These are phyloP conservation scores for Biancaea sappan DNA, from an alignment of 306 rosid species.

Conservation along the genomic window DNA sequence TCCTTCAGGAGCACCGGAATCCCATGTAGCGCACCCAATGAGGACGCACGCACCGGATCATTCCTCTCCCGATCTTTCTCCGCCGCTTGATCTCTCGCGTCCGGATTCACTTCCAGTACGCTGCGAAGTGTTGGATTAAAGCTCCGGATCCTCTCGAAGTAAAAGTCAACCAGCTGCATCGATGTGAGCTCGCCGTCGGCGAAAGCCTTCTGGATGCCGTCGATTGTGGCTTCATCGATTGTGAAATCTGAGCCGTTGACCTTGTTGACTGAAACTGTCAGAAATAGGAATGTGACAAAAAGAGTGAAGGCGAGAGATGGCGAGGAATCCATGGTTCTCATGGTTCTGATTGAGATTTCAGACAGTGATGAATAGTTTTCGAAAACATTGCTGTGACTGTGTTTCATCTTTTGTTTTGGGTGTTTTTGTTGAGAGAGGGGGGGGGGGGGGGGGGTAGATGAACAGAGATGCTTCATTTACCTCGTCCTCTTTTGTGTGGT, in stretches of 20 bases:
- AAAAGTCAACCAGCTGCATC: constrained; percentile 49
- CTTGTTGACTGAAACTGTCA: constrained; percentile 1
- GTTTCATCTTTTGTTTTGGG: too few relatives aligned
- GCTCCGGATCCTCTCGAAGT: constrained; percentile 41
- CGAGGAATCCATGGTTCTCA: neutral
- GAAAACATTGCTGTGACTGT: too few relatives aligned
- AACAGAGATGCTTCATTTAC: too few relatives aligned
- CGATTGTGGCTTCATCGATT: constrained; percentile 57
- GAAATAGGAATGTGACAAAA: neutral
- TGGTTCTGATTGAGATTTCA: neutral
- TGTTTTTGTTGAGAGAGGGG: too few relatives aligned
- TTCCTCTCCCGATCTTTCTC: constrained; percentile 56
- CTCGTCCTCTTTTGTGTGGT: too few relatives aligned
- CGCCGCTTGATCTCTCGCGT: constrained; percentile 61
- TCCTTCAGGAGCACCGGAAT: constrained; percentile 64
- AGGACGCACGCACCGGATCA: neutral
- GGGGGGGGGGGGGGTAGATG: too few relatives aligned
- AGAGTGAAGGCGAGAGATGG: neutral
- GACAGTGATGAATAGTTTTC: neutral
- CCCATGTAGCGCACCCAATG: constrained; percentile 47
- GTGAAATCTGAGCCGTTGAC: constrained; percentile 27
- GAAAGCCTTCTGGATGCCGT: constrained; percentile 57
- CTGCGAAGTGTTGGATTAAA: constrained; percentile 59
- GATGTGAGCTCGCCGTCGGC: constrained; percentile 45
- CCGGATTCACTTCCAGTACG: constrained; percentile 74